Evolutionary conservation across 352 stramenopile genomes (phyloP).

Genomic region (Saprolegnia diclina): DNA sequence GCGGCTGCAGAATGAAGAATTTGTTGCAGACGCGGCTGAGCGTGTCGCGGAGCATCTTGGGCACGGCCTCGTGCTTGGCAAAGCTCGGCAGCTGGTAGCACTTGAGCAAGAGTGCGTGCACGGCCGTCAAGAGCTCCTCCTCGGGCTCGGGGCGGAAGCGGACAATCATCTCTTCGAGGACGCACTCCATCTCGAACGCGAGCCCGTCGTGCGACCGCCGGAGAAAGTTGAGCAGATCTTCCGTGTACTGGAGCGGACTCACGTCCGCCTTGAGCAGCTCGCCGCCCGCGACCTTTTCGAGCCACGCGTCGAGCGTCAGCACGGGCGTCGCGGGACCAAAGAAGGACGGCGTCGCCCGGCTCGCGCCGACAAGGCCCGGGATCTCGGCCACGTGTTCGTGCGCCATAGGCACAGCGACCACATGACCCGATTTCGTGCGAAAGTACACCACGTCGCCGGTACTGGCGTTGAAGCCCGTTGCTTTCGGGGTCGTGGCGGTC

Average conservation of each 20-base stretch:
- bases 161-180: slow-evolving; percentile 98
- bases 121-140: slow-evolving; percentile 95
- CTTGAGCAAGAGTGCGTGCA: slow-evolving; percentile 94
- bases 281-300: slow-evolving; percentile 44
- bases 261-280: slow-evolving; percentile 56
- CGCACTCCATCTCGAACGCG: slow-evolving; percentile 94
- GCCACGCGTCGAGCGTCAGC: slow-evolving; percentile 66
- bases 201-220: slow-evolving; percentile 84
- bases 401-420: slow-evolving; percentile 68
- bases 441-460: slow-evolving; percentile 47
- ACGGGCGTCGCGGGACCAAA: slow-evolving; percentile 70
- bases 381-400: slow-evolving; percentile 61
- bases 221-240: slow-evolving; percentile 93
- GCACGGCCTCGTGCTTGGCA: slow-evolving; percentile 68
- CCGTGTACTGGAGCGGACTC: slow-evolving; percentile 83
- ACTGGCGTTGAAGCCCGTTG: slow-evolving; percentile 13
- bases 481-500: slow-evolving; percentile 2
- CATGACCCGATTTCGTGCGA: slow-evolving; percentile 69
- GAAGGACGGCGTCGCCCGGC: slow-evolving; percentile 48
- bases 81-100: slow-evolving; percentile 85
- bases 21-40: slow-evolving; percentile 90
- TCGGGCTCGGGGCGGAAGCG: slow-evolving; percentile 95
- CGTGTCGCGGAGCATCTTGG: slow-evolving; percentile 86
- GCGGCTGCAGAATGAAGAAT: slow-evolving; percentile 77
- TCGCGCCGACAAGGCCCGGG: slow-evolving; percentile 61